A percentile compares a stretch with the other conserved stretches of the same genome.
Conservation (phyloP, 768 basidiomycete species). For the Lactifluus subvellereus region DNA sequence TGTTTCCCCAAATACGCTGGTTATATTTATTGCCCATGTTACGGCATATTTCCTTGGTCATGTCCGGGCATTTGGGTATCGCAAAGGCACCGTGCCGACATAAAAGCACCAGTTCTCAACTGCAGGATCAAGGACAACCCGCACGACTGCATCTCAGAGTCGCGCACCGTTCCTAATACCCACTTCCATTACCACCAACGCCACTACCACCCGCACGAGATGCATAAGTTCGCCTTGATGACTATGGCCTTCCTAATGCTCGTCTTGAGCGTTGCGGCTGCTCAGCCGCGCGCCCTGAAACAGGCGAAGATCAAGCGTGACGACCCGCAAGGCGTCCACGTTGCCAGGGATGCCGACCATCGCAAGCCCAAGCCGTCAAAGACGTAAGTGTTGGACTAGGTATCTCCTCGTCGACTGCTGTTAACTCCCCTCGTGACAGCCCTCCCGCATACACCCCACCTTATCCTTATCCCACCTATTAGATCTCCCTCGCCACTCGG, state of each 20-base stretch:
- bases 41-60: neutral
- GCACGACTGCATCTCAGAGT: neutral
- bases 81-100: neutral
- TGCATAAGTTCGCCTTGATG: slow-evolving; percentile 7
- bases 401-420: neutral
- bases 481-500: neutral
- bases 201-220: neutral
- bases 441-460: neutral
- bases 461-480: neutral
- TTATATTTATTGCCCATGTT: neutral
- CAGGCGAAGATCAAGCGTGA: slow-evolving; percentile 29
- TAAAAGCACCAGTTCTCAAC: neutral
- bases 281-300: slow-evolving; percentile 26
- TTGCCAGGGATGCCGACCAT: neutral
- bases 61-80: neutral
- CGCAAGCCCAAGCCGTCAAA: neutral
- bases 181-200: neutral
- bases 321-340: neutral
- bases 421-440: neutral
- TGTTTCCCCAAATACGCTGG: neutral
- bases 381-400: neutral
- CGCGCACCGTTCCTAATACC: neutral
- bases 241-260: slow-evolving; percentile 9
- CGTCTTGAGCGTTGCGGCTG: slow-evolving; percentile 5
- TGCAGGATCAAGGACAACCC: neutral